Percentiles rank a stretch among this genome's conserved stretches.
These are phyloP conservation scores for Stagonosporopsis vannaccii DNA, from an alignment of 2,329 filamentous ascomycete genomes.

Conservation along the genomic window DNA sequence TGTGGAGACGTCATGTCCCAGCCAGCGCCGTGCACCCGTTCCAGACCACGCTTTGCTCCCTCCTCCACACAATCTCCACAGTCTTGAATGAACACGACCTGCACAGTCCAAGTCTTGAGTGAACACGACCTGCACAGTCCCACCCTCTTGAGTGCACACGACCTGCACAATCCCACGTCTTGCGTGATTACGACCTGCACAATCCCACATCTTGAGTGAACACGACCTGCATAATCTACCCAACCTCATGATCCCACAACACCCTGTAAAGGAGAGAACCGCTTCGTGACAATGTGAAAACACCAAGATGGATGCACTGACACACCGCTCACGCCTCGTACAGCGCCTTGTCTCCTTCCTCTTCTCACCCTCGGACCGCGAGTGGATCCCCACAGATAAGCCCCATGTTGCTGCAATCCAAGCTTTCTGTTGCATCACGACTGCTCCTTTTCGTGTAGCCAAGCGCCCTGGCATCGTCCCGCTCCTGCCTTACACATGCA, in stretches of 20 bases:
- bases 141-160: too few species aligned
- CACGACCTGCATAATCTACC: too few species aligned
- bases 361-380: constrained; percentile 6
- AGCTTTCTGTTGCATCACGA: constrained; percentile 10
- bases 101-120: too few species aligned
- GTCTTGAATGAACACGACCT: neutral
- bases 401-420: constrained; percentile 2
- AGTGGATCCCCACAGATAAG: constrained; percentile 8
- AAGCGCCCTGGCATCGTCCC: too few species aligned
- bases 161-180: too few species aligned
- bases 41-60: constrained; percentile 7
- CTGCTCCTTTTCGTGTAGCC: neutral
- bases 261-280: too few species aligned
- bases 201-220: too few species aligned
- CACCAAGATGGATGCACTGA: neutral
- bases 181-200: too few species aligned
- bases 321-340: constrained; percentile 1
- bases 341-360: constrained; percentile 14
- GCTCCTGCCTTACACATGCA: too few species aligned
- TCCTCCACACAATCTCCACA: constrained; percentile 13
- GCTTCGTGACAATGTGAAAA: too few species aligned
- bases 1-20: constrained; percentile 13
- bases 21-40: constrained; percentile 9
- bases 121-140: too few species aligned
- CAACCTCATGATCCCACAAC: too few species aligned